These are phyloP conservation scores for Tolypocladium pustulatum DNA, from an alignment of 2,329 filamentous ascomycete species.

Conservation along the genomic window DNA sequence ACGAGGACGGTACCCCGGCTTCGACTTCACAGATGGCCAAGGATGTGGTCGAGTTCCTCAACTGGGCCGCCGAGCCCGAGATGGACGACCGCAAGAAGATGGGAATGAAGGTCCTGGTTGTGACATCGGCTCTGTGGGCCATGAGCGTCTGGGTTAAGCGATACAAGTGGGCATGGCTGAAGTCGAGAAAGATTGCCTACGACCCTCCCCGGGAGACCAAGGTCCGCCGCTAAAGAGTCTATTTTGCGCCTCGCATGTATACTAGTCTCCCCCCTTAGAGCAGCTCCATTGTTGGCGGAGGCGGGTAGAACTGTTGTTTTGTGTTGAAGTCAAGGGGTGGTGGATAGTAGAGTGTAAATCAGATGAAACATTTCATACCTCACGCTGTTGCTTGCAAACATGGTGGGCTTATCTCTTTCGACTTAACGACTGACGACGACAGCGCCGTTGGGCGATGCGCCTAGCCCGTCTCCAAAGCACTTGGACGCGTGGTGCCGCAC, in stretches of 20 bases:
- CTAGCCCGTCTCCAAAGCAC: background rate
- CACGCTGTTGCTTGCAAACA: conserved; percentile 6
- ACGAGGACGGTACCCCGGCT: conserved; percentile 91
- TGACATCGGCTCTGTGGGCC: conserved; percentile 69
- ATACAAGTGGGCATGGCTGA: conserved; percentile 97
- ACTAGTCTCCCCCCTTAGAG: conserved; percentile 30
- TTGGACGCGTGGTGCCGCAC: background rate
- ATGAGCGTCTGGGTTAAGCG: conserved; percentile 96
- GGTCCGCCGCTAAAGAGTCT: conserved; percentile 33
- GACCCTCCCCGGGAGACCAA: conserved; percentile 56
- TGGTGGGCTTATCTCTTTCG: background rate
- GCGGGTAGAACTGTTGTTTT: conserved; percentile 26
- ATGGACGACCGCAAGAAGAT: conserved; percentile 99
- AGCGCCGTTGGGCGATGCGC: background rate
- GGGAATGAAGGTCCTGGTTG: conserved; percentile 90
- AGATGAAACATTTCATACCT: conserved; percentile 33
- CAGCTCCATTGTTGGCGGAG: conserved; percentile 32
- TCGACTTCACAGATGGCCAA: conserved; percentile 99
- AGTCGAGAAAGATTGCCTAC: conserved; percentile 90
- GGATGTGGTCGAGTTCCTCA: conserved; percentile 97
- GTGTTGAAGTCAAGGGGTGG: conserved; percentile 17
- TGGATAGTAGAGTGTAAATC: conserved; percentile 39
- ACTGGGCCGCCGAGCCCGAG: conserved; percentile 98
- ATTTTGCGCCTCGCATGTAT: conserved; percentile 24
- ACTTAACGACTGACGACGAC: background rate